A percentile compares a stretch with the other conserved stretches of the same genome.
Conservation (phyloP, 1,139 yeast genomes). For the Scheffersomyces segobiensis region DNA sequence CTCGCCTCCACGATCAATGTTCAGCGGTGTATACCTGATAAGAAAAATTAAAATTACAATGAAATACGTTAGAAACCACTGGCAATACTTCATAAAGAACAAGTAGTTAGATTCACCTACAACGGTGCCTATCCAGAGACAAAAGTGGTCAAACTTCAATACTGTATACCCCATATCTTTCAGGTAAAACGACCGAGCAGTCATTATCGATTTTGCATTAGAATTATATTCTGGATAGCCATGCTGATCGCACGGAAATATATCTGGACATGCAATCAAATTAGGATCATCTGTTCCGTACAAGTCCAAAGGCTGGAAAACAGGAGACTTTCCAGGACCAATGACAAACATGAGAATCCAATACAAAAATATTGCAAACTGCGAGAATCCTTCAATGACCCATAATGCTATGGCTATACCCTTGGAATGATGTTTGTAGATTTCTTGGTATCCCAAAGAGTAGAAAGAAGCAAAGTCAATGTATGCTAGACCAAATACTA, state of each 20-base stretch:
- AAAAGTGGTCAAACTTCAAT: conserved; percentile 64
- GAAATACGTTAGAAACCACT: conserved; percentile 35
- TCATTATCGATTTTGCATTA: conserved; percentile 51
- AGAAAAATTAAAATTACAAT: conserved; percentile 26
- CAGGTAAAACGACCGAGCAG: conserved; percentile 59
- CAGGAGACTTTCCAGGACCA: conserved; percentile 39
- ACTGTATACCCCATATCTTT: conserved; percentile 46
- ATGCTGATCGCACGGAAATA: conserved; percentile 55
- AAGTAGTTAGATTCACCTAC: conserved; percentile 58
- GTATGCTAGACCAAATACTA: conserved; percentile 29
- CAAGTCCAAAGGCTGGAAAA: conserved; percentile 27
- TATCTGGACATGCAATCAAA: conserved; percentile 40
- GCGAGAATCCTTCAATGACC: conserved; percentile 30
- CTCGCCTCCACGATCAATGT: conserved; percentile 19
- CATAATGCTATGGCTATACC: conserved; percentile 38
- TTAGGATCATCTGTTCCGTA: conserved; percentile 14
- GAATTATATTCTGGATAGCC: conserved; percentile 69
- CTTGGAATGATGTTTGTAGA: conserved; percentile 30
- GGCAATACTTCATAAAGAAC: conserved; percentile 50
- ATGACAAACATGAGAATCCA: conserved; percentile 28
- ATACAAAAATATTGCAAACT: conserved; percentile 26
- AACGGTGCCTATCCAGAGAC: conserved; percentile 61
- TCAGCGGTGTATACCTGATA: conserved; percentile 27
- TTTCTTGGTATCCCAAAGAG: conserved; percentile 37
- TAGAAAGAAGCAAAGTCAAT: conserved; percentile 34